Evolutionary conservation across 2,329 filamentous ascomycete genomes (phyloP), one percentile per base, ranked within the genome.

Genomic region (Ilyonectria destructans): DNA sequence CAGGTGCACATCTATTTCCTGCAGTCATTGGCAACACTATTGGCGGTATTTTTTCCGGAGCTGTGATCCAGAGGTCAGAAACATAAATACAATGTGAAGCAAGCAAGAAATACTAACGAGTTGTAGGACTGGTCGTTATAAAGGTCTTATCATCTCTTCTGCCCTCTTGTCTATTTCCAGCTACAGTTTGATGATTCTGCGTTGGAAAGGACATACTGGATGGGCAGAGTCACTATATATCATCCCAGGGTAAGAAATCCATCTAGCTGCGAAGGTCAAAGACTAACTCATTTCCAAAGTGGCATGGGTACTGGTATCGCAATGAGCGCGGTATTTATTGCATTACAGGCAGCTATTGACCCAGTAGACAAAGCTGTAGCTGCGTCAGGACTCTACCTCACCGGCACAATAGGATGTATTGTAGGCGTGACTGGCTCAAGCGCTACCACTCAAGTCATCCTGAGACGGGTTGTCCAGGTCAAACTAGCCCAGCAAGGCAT

Each of bases 21-120:
- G 89, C 91, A 0, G 90, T 94, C 0, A 79, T 88, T 0, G 92
- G 91, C 0, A 93, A 94, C 71, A 88, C 91, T 0, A 67, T 89
- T 1, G 91, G 91, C 1, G 90, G 90, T 0, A 80, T 94, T 2
- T 48, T 90, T 0, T 85, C 90, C 0, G 91, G 92, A 0, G 73
- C 82, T 0, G 82, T 85, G 56, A 91, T 92, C 72, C 84, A 85
- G 46, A 82, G 80, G 80, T 83, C 49, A 57, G 72, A 69, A 17
- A 6, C 3, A 31, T 31, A n/a, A 6, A 19, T 5, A n/a, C 13
- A n/a, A 13, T 33, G 1, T 13, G 4, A 9, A 17, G 15, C 2
- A 9, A 1, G 23, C 4, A 21, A 23, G 8, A 15, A 26, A 17
- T 29, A 40, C 12, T 65, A 17, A 70, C 37, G 0, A 10, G 8